phyloP scores from a whole-genome alignment of 345 rosid genomes.

The Atalantia buxifolia region DNA sequence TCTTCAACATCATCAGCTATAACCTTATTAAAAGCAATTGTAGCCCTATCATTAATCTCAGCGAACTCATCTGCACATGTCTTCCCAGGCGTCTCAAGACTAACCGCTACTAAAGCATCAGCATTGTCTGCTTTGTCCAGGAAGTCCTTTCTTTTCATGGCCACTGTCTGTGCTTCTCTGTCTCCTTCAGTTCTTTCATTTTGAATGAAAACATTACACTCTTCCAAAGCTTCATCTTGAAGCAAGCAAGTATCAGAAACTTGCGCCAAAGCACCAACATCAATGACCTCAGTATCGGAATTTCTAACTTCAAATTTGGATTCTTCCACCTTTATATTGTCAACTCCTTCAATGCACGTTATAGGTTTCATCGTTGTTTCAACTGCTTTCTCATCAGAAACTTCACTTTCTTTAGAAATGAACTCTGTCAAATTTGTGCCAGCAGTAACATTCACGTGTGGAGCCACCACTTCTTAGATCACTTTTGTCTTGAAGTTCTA shows the following conservation, averaged over 20 bases:
- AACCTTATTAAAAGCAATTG: not conserved
- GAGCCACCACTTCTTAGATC: conserved; percentile 6
- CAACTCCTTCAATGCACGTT: not conserved
- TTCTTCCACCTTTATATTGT: not conserved
- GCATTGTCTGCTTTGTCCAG: not conserved
- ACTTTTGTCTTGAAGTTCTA: conserved; percentile 2
- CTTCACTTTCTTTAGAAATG: conserved; percentile 1
- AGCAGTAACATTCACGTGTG: conserved; percentile 1
- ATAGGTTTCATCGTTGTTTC: not conserved
- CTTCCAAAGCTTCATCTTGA: not conserved
- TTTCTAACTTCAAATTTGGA: not conserved
- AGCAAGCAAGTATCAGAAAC: not conserved
- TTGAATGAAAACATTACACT: not conserved
- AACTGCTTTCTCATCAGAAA: not conserved
- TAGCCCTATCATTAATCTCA: not conserved
- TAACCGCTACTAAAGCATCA: not conserved
- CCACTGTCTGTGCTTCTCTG: not conserved
- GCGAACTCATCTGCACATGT: not conserved
- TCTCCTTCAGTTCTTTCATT: not conserved
- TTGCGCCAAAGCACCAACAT: not conserved
- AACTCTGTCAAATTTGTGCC: conserved; percentile 2
- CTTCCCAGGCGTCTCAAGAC: not conserved
- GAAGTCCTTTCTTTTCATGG: not conserved
- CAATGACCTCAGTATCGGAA: not conserved
- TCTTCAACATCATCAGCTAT: not conserved